Conservation (phyloP, 23 red algal species). For the Gracilaria domingensis region DNA sequence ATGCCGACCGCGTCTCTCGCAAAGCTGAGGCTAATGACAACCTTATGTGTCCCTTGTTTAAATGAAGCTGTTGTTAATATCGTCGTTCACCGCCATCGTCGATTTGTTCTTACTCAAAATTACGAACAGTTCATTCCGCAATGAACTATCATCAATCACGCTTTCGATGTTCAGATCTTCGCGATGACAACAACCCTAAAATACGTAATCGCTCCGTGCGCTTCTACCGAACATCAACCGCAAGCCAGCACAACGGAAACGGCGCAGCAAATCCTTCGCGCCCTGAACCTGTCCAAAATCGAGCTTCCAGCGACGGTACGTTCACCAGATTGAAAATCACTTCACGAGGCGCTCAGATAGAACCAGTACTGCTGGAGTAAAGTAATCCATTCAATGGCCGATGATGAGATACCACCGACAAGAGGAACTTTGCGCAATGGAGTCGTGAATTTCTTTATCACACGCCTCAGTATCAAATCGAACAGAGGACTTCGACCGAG, state of each 20-base stretch:
- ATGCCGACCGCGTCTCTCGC: slow-evolving; percentile 36
- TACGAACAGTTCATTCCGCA: slow-evolving; percentile 1
- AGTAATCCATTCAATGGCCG: slow-evolving; percentile 66
- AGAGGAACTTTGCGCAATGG: slow-evolving; percentile 60
- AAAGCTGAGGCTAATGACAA: slow-evolving; percentile 49
- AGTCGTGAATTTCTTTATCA: slow-evolving; percentile 45
- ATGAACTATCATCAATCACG: slow-evolving; percentile 7
- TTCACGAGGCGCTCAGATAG: slow-evolving; percentile 67
- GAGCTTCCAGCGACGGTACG: not conserved
- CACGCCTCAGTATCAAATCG: slow-evolving; percentile 47
- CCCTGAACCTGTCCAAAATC: not conserved
- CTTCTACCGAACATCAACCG: not conserved
- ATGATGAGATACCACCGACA: slow-evolving; percentile 43
- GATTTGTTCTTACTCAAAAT: slow-evolving; percentile 26
- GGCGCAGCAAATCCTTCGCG: not conserved
- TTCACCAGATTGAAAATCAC: not conserved
- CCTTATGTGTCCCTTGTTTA: slow-evolving; percentile 47
- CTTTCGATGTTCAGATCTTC: not conserved
- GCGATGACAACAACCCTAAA: slow-evolving; percentile 4
- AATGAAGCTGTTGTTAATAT: slow-evolving; percentile 48
- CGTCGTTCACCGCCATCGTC: slow-evolving; percentile 36
- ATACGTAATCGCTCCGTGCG: not conserved
- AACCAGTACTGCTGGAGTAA: slow-evolving; percentile 77
- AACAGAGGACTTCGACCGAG: slow-evolving; percentile 66
- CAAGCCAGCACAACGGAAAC: not conserved